phyloP scores from a whole-genome alignment of 2,329 filamentous ascomycete genomes.

The Fusarium sp. region DNA sequence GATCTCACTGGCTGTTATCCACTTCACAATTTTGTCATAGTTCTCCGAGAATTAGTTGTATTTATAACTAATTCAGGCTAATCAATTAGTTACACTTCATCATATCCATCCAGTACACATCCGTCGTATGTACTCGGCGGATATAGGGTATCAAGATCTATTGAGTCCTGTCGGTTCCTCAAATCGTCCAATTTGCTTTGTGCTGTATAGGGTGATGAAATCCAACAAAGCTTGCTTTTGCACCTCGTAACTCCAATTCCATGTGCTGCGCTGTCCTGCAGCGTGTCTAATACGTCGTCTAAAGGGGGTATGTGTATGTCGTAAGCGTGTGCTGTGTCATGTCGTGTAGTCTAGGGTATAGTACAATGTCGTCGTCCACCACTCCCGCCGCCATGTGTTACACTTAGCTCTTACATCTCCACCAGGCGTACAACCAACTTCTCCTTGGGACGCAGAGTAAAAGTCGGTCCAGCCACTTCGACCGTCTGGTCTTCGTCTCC shows the following conservation, averaged over 20 bases:
- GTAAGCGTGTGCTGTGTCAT: background rate
- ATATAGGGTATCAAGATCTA: background rate
- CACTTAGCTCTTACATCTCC: slow-evolving; percentile 20
- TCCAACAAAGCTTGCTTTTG: background rate
- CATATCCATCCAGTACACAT: background rate
- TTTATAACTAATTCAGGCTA: background rate
- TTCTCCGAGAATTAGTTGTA: background rate
- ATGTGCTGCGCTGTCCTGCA: background rate
- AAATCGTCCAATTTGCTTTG: background rate
- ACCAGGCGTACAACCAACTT: slow-evolving; percentile 41
- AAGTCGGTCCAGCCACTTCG: slow-evolving; percentile 42
- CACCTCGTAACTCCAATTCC: background rate
- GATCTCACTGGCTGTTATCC: too few species aligned
- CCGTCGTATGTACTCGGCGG: background rate
- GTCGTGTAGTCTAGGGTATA: slow-evolving; percentile 1
- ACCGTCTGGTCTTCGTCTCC: slow-evolving; percentile 33
- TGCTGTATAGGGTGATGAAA: background rate
- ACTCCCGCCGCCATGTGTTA: background rate
- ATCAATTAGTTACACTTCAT: background rate
- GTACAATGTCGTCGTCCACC: background rate
- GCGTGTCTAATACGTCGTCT: background rate
- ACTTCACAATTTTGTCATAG: background rate
- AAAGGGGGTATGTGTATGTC: background rate
- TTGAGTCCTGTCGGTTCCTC: background rate
- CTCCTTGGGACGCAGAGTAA: slow-evolving; percentile 48